phyloP scores from a whole-genome alignment of 306 rosid genomes.

The Lathyrus oleraceus region DNA sequence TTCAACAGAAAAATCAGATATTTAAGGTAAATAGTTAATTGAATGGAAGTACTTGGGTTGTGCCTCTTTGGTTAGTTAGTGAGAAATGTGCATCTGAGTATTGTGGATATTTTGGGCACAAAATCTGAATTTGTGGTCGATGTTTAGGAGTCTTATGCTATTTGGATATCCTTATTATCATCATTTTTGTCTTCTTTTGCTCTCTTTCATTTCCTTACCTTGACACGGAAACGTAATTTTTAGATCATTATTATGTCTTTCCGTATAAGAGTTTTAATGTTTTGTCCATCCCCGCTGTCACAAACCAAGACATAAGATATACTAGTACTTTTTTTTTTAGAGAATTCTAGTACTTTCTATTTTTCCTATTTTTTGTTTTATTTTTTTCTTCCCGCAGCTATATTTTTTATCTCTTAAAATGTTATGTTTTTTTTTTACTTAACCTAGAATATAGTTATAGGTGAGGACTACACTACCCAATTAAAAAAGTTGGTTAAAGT shows the following conservation, averaged over 20 bases:
- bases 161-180: constrained; percentile 52
- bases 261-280: neutral
- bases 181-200: constrained; percentile 17
- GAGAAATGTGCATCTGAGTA: constrained; percentile 23
- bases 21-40: constrained; percentile 24
- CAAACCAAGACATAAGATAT: neutral
- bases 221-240: neutral
- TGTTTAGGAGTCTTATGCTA: constrained; percentile 25
- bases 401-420: no score
- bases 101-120: constrained; percentile 49
- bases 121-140: constrained; percentile 78
- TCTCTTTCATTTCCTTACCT: neutral
- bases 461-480: no score
- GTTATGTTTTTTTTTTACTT: no score
- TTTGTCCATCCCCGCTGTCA: neutral
- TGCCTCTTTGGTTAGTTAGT: neutral
- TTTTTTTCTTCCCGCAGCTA: no score
- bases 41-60: constrained; percentile 26
- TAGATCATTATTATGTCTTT: neutral
- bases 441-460: no score
- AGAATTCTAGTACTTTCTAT: neutral
- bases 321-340: neutral
- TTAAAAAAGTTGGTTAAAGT: no score
- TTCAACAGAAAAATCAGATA: constrained; percentile 26
- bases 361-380: neutral